These are phyloP conservation scores for Phytopythium boreale DNA, from an alignment of 352 stramenopile species.

Conservation along the genomic window DNA sequence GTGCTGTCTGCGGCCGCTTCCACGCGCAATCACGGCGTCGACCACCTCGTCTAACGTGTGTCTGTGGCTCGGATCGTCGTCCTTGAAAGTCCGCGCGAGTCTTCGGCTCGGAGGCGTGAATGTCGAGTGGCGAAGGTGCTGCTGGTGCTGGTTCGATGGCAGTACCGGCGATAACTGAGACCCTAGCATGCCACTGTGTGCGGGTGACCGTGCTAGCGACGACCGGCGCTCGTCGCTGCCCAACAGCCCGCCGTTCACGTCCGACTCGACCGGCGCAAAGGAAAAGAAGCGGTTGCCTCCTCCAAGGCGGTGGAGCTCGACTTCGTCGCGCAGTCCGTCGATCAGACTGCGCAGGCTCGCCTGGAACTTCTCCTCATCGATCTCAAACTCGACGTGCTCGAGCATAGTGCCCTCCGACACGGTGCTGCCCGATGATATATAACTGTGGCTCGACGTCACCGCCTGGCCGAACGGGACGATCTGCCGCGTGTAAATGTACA, in stretches of 20 bases:
- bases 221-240: slow-evolving; percentile 3
- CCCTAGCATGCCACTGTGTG: background rate
- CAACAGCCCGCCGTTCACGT: background rate
- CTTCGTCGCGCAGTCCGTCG: slow-evolving; percentile 70
- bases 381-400: slow-evolving; percentile 37
- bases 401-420: slow-evolving; percentile 15
- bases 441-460: slow-evolving; percentile 38
- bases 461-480: slow-evolving; percentile 72
- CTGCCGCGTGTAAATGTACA: slow-evolving; percentile 77
- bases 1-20: slow-evolving; percentile 15
- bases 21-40: slow-evolving; percentile 43
- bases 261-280: slow-evolving; percentile 14
- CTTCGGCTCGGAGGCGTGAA: background rate
- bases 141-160: background rate
- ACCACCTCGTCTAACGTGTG: slow-evolving; percentile 56
- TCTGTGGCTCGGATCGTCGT: slow-evolving; percentile 2
- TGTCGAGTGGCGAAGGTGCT: slow-evolving; percentile 1
- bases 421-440: slow-evolving; percentile 8
- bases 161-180: background rate
- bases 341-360: slow-evolving; percentile 61
- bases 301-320: slow-evolving; percentile 58
- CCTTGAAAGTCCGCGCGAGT: slow-evolving; percentile 1
- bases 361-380: slow-evolving; percentile 69
- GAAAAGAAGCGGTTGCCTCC: slow-evolving; percentile 19
- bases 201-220: background rate